Base-by-base conservation (phyloP, 129 eudicot genomes). In the Ambrosia artemisiifolia region DNA sequence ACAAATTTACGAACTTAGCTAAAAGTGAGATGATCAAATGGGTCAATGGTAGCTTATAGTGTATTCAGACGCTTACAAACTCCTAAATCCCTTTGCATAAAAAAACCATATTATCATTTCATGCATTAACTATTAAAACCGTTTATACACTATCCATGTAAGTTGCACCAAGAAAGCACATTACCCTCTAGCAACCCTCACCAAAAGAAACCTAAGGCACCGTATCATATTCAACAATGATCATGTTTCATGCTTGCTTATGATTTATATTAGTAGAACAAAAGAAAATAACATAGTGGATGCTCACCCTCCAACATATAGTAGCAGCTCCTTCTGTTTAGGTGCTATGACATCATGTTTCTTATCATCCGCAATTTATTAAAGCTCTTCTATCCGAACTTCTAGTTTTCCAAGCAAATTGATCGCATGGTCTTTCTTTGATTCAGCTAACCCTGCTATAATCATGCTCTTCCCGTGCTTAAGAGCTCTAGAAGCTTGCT, bases 291-390 rank as follows among this genome's bases (percentile, higher is more conserved):
- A 20, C 0, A 12, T 55, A 12, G 51, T 17, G 44, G 28, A 55
- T 44, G 81, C 99, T 90, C 48, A 94, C 97, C 97, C 86, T 80
- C 97, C 96, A 67, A 94, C 94, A 71, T 94, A 94, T 32, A 84
- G 88, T 67, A 94, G 85, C 63, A 94, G 86, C 73, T 94, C 99
- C 85, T 86, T 94, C 59, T 90, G 97, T 84, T 88, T 90, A 48
- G 89, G 92, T 11, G 77, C 87, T 16, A 94, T 91, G 10, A 85
- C 97, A 19, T 88, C 94, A 20, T 97, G 88, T 35, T 83, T 82
- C 81, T 48, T 90, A 72, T 90, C 89, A 81, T 94, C 97, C 61
- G 86, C 85, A 70, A 94, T 88, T 57, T 90, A 80, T 73, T 82
- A 87, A 63, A 94, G 91, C 78, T 90, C 93, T 57, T 81, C 93